A percentile compares a stretch with the other conserved stretches of the same genome.
Evolutionary conservation across 2,329 filamentous ascomycete genomes (phyloP).

Genomic region (Fusarium tupiense): DNA sequence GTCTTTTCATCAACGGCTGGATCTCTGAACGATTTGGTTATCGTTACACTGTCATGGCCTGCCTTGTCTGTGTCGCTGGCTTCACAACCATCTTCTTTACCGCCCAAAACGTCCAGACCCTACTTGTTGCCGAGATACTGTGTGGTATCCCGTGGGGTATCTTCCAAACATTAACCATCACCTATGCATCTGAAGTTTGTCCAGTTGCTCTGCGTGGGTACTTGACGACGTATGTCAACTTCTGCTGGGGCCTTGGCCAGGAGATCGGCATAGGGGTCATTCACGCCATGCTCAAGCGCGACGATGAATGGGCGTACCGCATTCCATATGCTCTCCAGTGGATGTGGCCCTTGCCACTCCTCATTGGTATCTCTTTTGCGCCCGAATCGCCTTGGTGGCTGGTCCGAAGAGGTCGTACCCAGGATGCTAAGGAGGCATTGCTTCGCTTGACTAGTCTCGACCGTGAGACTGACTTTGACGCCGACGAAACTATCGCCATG

Average conservation of each 20-base stretch:
- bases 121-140: slow-evolving; percentile 70
- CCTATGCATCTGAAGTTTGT: slow-evolving; percentile 78
- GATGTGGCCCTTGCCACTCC: slow-evolving; percentile 78
- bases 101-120: slow-evolving; percentile 65
- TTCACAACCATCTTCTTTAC: slow-evolving; percentile 75
- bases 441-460: slow-evolving; percentile 71
- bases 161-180: slow-evolving; percentile 67
- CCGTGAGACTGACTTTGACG: slow-evolving; percentile 76
- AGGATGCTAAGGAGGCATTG: slow-evolving; percentile 73
- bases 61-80: slow-evolving; percentile 61
- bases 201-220: slow-evolving; percentile 77
- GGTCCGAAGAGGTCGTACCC: slow-evolving; percentile 71
- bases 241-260: slow-evolving; percentile 82
- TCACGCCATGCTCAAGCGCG: slow-evolving; percentile 70
- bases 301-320: slow-evolving; percentile 75
- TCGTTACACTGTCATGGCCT: slow-evolving; percentile 69
- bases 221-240: slow-evolving; percentile 79
- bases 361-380: slow-evolving; percentile 73
- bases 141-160: slow-evolving; percentile 72
- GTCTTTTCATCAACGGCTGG: slow-evolving; percentile 72
- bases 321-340: slow-evolving; percentile 80
- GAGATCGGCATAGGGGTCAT: slow-evolving; percentile 79
- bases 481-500: slow-evolving; percentile 88
- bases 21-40: slow-evolving; percentile 75
- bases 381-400: slow-evolving; percentile 81